Base-by-base conservation (phyloP, 768 basidiomycete genomes). In the Trametes cubensis region DNA sequence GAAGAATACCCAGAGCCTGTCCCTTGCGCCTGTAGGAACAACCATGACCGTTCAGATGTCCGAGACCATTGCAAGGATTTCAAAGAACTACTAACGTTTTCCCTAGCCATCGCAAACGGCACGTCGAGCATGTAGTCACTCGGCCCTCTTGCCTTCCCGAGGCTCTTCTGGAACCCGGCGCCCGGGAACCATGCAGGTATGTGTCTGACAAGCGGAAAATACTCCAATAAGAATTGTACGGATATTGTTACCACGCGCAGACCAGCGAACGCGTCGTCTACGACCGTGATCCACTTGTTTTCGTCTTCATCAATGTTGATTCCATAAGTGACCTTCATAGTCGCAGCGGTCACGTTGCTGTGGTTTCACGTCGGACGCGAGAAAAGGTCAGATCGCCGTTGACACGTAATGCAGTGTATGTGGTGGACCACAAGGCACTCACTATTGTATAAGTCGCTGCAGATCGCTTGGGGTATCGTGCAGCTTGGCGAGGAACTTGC, bases 131-230 rank as follows among this genome's bases (percentile, higher is more conserved):
- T 25, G 13, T 28, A 25, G 18, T 42, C 21, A 30, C 26, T 44
- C 8, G 41, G 26, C 26, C 14, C 40, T 17, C 39, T 46, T 39
- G 55, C 13, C 38, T 46, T 1, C 40, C 54, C 13, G 52, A 47
- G 17, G 49, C 6, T n/a, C 38, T 18, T 55, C 46, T 69, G 63
- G 62, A 69, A 72, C 1, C 58, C 58, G 11, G 69, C 70, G 6
- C 71, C 71, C 2, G 71, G 71, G 38, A 70, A 55, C 71, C 71
- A 72, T n/a, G n/a, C 4, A 0, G 71, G 71, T 3, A 70, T 34
- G 41, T 69, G 62, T 28, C 64, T 56, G 18, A 70, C 39, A n/a
- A 55, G 21, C 10, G 65, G 65, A 4, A 66, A 40, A 20, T 53
- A 6, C 25, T 66, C 55, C 17, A 58, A 45, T 15, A 55, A 20